Evolutionary conservation across 2,329 filamentous ascomycete species (phyloP).

Genomic region (Hymenoscyphus salicellus): DNA sequence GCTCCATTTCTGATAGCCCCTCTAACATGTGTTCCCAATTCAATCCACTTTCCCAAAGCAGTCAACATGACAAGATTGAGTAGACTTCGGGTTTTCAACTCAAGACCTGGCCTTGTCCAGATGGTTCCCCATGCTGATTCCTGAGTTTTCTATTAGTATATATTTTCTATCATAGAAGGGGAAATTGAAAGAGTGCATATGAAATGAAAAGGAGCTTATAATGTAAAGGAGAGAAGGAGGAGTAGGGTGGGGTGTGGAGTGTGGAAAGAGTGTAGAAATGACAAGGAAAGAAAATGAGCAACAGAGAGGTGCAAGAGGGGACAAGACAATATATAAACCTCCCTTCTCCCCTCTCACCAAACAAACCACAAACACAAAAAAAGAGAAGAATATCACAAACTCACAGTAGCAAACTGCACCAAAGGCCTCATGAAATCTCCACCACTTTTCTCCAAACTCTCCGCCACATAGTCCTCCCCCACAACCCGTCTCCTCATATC

Average conservation of each 20-base stretch:
- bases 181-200: no score
- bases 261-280: background rate
- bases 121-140: constrained; percentile 35
- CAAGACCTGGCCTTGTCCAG: constrained; percentile 33
- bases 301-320: background rate
- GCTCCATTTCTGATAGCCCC: constrained; percentile 33
- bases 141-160: constrained; percentile 13
- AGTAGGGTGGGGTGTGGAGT: background rate
- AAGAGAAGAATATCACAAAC: background rate
- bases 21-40: constrained; percentile 34
- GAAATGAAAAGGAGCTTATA: background rate
- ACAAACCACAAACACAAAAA: background rate
- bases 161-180: no score
- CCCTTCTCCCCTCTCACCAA: no score
- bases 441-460: constrained; percentile 21
- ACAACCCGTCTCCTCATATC: constrained; percentile 32
- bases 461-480: constrained; percentile 31
- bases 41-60: constrained; percentile 32
- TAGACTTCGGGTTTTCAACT: constrained; percentile 28
- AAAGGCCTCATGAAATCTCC: constrained; percentile 32
- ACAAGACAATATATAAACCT: background rate
- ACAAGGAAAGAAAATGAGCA: background rate
- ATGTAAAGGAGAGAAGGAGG: background rate
- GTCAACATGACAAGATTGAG: constrained; percentile 35
- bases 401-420: constrained; percentile 33